phyloP scores from a whole-genome alignment of 768 basidiomycete species.

The Tulasnella sp. region DNA sequence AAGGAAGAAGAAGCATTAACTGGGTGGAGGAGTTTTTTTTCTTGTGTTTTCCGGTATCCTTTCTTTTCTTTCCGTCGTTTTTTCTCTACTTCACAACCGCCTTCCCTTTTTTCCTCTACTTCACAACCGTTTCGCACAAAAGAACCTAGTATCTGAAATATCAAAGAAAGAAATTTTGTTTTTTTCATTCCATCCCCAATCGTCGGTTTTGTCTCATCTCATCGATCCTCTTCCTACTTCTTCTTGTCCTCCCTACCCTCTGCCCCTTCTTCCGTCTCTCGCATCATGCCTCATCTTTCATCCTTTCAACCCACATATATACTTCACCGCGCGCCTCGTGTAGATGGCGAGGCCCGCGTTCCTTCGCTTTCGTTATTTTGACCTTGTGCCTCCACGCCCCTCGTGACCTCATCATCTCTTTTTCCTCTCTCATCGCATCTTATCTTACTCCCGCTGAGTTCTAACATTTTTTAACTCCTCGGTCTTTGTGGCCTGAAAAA shows the following conservation, averaged over 20 bases:
- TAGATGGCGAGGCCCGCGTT: background rate
- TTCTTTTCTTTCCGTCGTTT: background rate
- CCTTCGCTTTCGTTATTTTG: background rate
- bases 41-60: background rate
- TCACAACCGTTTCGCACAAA: too few species aligned
- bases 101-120: background rate
- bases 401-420: background rate
- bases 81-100: background rate
- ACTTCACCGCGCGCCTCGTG: background rate
- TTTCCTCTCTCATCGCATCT: conserved; percentile 2
- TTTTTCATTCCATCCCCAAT: conserved; percentile 10
- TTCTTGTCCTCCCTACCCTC: background rate
- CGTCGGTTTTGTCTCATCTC: background rate
- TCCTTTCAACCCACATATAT: background rate
- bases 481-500: background rate
- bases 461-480: background rate
- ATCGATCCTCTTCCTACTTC: background rate
- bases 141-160: background rate
- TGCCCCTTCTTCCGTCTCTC: too few species aligned
- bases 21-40: background rate
- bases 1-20: background rate
- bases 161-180: background rate
- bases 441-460: background rate
- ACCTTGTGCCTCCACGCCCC: too few species aligned
- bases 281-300: conserved; percentile 2